Evolutionary conservation across 2,329 filamentous ascomycete genomes (phyloP).

Genomic region (Penicillium sclerotiorum): DNA sequence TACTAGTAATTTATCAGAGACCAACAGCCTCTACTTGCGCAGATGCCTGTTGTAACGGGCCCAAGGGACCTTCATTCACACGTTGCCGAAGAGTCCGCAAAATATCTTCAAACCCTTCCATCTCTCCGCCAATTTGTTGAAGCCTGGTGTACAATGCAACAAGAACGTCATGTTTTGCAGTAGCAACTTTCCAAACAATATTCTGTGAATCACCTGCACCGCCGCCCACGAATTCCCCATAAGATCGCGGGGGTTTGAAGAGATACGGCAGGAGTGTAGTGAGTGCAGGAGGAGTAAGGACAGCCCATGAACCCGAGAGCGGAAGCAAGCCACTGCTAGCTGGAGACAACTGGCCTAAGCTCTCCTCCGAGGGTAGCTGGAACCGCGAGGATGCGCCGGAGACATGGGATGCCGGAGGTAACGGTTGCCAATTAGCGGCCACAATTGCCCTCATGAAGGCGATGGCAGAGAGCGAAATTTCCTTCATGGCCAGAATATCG

Average conservation of each 20-base stretch:
- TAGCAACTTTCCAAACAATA: conserved; percentile 60
- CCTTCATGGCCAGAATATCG: conserved; percentile 60
- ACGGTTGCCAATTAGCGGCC: conserved; percentile 56
- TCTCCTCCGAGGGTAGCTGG: conserved; percentile 45
- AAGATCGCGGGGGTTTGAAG: conserved; percentile 59
- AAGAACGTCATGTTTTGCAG: conserved; percentile 60
- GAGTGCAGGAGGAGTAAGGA: conserved; percentile 55
- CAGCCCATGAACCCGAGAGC: conserved; percentile 52
- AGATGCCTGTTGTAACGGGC: conserved; percentile 35
- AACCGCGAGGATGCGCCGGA: conserved; percentile 30
- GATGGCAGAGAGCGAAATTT: conserved; percentile 59
- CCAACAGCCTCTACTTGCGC: conserved; percentile 41
- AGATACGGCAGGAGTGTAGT: conserved; percentile 59
- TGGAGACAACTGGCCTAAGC: conserved; percentile 40
- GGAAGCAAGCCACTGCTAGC: conserved; percentile 41
- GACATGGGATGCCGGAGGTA: conserved; percentile 34
- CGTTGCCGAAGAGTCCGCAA: conserved; percentile 42
- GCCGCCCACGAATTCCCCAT: conserved; percentile 59
- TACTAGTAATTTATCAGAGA: conserved; percentile 28
- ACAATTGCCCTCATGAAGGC: conserved; percentile 55
- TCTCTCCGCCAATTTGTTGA: conserved; percentile 35
- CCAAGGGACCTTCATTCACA: conserved; percentile 46
- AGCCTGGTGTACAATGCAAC: conserved; percentile 52
- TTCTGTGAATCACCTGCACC: conserved; percentile 60
- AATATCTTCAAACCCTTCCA: conserved; percentile 43